phyloP scores from a whole-genome alignment of 2,329 filamentous ascomycete species.

The Cordyceps tenuipes region DNA sequence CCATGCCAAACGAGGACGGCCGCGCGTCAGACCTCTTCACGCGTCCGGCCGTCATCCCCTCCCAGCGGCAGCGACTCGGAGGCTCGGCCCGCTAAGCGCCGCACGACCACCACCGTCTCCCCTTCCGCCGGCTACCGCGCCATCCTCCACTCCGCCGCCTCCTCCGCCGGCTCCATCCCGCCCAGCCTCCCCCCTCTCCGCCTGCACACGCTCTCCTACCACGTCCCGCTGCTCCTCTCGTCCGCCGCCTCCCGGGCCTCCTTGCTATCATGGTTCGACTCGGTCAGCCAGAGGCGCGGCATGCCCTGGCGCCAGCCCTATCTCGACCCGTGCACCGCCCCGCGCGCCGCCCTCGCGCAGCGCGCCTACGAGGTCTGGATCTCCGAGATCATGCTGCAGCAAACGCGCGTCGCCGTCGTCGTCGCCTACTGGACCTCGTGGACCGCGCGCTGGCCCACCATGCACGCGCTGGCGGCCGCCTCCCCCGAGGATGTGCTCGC shows the following conservation, averaged over 20 bases:
- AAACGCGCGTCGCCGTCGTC: constrained; percentile 55
- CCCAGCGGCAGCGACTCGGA: background rate
- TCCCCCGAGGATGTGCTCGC: constrained; percentile 52
- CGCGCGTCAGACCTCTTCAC: background rate
- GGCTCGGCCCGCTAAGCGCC: constrained; percentile 7
- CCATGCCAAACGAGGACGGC: background rate
- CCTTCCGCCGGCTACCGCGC: no score
- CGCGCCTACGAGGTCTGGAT: constrained; percentile 61
- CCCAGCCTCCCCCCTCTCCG: constrained; percentile 14
- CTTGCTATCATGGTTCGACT: constrained; percentile 45
- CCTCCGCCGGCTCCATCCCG: no score
- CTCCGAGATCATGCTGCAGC: constrained; percentile 59
- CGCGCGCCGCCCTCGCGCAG: constrained; percentile 34
- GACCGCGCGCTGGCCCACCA: no score
- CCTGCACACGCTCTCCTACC: constrained; percentile 35
- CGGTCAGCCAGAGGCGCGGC: constrained; percentile 34
- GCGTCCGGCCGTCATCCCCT: background rate
- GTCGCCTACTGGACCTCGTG: no score
- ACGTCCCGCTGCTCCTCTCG: constrained; percentile 41
- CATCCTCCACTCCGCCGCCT: no score
- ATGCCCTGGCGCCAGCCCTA: constrained; percentile 59
- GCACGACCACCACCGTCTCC: background rate
- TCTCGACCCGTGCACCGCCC: constrained; percentile 16
- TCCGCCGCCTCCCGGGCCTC: constrained; percentile 24
- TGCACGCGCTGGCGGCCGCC: no score